Evolutionary conservation across 345 rosid genomes (phyloP).

Genomic region (Syzygium oleosum): DNA sequence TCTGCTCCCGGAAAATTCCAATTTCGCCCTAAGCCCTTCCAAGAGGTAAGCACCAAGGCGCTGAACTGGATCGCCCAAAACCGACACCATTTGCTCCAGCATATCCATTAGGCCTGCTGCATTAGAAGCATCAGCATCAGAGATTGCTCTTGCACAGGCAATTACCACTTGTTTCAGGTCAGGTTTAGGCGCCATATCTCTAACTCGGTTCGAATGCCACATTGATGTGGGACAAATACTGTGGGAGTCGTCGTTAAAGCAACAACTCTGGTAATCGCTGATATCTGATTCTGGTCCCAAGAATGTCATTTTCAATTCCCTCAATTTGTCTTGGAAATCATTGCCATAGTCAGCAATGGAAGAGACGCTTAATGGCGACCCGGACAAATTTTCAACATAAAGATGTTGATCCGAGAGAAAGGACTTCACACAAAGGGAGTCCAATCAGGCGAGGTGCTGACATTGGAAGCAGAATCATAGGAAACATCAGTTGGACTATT

Average conservation of each 20-base stretch:
- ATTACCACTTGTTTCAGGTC: neutral
- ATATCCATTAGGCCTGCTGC: neutral
- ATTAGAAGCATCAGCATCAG: neutral
- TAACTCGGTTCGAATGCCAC: neutral
- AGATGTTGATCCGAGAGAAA: neutral
- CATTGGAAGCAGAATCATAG: neutral
- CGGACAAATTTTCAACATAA: neutral
- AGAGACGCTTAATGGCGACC: neutral
- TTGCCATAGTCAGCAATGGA: neutral
- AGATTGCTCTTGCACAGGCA: neutral
- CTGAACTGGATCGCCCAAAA: neutral
- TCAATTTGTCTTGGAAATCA: neutral
- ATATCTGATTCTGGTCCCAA: neutral
- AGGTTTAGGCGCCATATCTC: neutral
- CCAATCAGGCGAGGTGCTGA: neutral
- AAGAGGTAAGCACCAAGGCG: conserved; percentile 6
- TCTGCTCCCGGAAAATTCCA: neutral
- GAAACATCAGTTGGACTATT: neutral
- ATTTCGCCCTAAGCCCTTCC: conserved; percentile 6
- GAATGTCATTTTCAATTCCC: neutral
- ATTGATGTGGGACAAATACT: neutral
- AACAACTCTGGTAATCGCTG: neutral
- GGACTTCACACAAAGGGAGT: neutral
- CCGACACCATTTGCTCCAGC: conserved; percentile 6
- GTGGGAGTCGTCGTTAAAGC: neutral